Base-by-base conservation (phyloP, 129 eudicot species). In the Flaveria brownii region DNA sequence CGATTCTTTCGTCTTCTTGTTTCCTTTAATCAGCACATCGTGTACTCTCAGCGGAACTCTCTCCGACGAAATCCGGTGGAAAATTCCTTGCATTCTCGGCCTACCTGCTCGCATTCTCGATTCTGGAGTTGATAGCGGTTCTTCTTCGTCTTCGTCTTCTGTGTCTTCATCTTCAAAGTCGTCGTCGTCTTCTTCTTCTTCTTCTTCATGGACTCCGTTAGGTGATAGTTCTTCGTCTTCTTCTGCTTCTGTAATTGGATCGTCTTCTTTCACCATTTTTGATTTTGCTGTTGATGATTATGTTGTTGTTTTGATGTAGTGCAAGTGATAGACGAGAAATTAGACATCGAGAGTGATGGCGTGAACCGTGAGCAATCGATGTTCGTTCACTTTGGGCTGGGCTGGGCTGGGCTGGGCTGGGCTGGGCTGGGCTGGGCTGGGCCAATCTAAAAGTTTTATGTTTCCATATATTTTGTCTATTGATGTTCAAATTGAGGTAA, bases 1-100 rank as follows among this genome's bases (percentile, higher is more conserved):
- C 1, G 84, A 75, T 14, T 91, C 96, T 71, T 85, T 86, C 12
- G 98, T 91, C 78, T 86, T 94, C 14, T 63, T 74, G 80, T 94
- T 93, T 10, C 98, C 98, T 80, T 91, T 85, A 68, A 93, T 91
- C 43, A 93, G 15, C 30, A 93, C 91, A 51, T 93, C 91, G 80
- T 93, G 95, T 30, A 93, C 97, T 65, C 93, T 82, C 47, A 93
- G 51, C 1, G 92, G 88, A 8, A 94, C 86, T 26, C 77, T 72
- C 77, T 88, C 97, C 20, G 84, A 72, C 6, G 84, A 57, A n/a
- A 94, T 66, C 18, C 96, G 85, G 30, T 81, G 73, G 52, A 87
- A 43, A 0, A 87, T 82, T 4, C 55, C 67, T 55, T 87, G 82
- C 85, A 88, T 84, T 36, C 78, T 83, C 0, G 71, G 77, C 28